Evolutionary conservation across 805 yeast genomes (phyloP).

Genomic region (Metschnikowia koreensis): DNA sequence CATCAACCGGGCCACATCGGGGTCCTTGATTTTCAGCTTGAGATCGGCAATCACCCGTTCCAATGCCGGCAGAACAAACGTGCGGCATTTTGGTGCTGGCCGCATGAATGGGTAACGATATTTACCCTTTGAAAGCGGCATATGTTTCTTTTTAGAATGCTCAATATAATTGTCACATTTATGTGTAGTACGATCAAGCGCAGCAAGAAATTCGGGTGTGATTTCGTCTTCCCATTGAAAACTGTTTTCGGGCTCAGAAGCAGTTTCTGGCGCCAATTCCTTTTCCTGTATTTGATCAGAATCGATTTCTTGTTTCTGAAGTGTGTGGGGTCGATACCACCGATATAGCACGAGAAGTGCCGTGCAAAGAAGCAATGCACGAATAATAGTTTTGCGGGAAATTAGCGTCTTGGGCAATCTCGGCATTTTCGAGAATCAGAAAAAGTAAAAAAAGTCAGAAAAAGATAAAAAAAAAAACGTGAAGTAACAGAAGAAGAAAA

Average conservation of each 20-base stretch:
- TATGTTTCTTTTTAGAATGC: conserved; percentile 54
- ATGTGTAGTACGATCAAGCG: conserved; percentile 19
- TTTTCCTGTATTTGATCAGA: no score
- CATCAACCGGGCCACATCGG: conserved; percentile 69
- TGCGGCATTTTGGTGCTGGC: conserved; percentile 70
- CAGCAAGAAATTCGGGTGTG: conserved; percentile 16
- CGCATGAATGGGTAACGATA: conserved; percentile 67
- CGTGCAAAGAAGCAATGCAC: conserved; percentile 1
- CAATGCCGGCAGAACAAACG: conserved; percentile 61
- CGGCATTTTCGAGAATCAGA: background rate
- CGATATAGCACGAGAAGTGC: conserved; percentile 2
- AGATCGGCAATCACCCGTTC: conserved; percentile 59
- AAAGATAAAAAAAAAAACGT: background rate
- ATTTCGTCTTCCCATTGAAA: conserved; percentile 8
- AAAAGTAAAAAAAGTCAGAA: background rate
- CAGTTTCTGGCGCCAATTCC: background rate
- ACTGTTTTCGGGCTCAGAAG: background rate
- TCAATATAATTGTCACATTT: conserved; percentile 62
- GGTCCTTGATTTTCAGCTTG: conserved; percentile 48
- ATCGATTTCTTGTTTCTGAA: background rate
- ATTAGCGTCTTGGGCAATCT: background rate
- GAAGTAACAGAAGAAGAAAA: background rate
- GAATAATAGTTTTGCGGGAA: background rate
- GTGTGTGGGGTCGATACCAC: background rate
- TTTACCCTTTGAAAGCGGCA: conserved; percentile 58